Evolutionary conservation across 2,329 filamentous ascomycete species (phyloP).

Genomic region (Volutella citrinella): DNA sequence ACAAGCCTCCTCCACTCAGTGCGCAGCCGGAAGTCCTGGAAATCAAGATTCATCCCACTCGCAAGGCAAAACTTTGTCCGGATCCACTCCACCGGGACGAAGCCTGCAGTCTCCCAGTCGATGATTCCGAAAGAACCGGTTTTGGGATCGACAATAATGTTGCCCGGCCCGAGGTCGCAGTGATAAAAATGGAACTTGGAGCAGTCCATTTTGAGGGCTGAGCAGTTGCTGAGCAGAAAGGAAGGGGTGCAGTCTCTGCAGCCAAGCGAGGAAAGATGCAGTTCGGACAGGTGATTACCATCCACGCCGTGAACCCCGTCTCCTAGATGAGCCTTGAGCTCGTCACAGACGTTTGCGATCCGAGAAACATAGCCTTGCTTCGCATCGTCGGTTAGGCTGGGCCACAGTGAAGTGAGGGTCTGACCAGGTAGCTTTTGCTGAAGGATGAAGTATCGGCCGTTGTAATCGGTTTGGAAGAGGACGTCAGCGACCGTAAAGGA

Average conservation of each 20-base stretch:
- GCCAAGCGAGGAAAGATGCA: neutral
- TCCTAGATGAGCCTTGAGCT: neutral
- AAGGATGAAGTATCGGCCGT: neutral
- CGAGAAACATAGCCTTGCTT: neutral
- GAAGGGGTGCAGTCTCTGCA: conserved; percentile 1
- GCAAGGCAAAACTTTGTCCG: conserved; percentile 31
- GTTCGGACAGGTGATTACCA: neutral
- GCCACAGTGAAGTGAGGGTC: neutral
- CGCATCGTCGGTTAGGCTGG: neutral
- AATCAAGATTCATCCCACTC: conserved; percentile 23
- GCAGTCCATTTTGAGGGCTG: conserved; percentile 25
- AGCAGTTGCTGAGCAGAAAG: conserved; percentile 8
- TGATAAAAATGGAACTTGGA: conserved; percentile 28
- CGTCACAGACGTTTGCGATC: neutral
- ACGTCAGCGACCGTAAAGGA: neutral
- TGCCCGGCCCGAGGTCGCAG: conserved; percentile 28
- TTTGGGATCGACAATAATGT: conserved; percentile 25
- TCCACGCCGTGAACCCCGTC: neutral
- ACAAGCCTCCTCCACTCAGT: neutral
- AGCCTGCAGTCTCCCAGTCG: conserved; percentile 30
- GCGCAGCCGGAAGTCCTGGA: neutral
- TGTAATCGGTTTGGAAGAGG: neutral
- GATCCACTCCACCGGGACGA: conserved; percentile 29
- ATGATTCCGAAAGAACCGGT: conserved; percentile 25
- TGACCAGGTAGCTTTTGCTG: neutral